These are phyloP conservation scores for Trypanosoma platydactyli DNA, from an alignment of 208 protist species.

Conservation along the genomic window DNA sequence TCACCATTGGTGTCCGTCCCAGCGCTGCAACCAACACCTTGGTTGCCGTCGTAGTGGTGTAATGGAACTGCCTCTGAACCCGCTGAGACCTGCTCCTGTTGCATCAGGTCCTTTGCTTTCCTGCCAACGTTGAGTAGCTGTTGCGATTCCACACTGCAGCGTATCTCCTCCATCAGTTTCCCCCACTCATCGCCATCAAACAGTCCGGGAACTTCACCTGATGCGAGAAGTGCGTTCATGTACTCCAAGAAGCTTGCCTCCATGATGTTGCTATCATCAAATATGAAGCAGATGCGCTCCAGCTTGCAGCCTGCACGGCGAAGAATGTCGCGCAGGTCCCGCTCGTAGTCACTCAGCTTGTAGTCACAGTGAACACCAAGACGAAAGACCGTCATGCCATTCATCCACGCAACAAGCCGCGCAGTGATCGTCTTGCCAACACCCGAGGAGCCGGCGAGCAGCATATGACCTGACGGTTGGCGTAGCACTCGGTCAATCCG, in stretches of 20 bases:
- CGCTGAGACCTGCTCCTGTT: constrained; percentile 6
- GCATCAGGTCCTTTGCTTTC: constrained; percentile 1
- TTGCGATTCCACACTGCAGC: constrained; percentile 48
- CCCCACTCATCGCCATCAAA: constrained; percentile 98
- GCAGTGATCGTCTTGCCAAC: constrained; percentile 98
- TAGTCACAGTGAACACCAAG: constrained; percentile 98
- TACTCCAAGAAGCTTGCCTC: constrained; percentile 98
- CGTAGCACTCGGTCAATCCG: constrained; percentile 98
- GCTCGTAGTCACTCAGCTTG: constrained; percentile 96
- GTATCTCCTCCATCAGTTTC: constrained; percentile 92
- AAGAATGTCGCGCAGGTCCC: constrained; percentile 97
- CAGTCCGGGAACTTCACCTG: constrained; percentile 97
- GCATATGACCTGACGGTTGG: constrained; percentile 97
- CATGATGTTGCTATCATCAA: constrained; percentile 99
- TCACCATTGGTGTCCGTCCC: neutral
- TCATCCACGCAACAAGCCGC: constrained; percentile 98
- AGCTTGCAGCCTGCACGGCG: constrained; percentile 94
- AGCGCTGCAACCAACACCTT: neutral
- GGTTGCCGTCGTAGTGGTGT: neutral
- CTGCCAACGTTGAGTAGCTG: constrained; percentile 27
- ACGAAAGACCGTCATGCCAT: constrained; percentile 95
- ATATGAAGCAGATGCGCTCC: constrained; percentile 99
- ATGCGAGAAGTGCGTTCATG: constrained; percentile 99
- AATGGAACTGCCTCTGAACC: neutral
- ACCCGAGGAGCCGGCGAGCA: constrained; percentile 96